Evolutionary conservation across 2,329 filamentous ascomycete species (phyloP).

Genomic region (Keithomyces neogunnii): DNA sequence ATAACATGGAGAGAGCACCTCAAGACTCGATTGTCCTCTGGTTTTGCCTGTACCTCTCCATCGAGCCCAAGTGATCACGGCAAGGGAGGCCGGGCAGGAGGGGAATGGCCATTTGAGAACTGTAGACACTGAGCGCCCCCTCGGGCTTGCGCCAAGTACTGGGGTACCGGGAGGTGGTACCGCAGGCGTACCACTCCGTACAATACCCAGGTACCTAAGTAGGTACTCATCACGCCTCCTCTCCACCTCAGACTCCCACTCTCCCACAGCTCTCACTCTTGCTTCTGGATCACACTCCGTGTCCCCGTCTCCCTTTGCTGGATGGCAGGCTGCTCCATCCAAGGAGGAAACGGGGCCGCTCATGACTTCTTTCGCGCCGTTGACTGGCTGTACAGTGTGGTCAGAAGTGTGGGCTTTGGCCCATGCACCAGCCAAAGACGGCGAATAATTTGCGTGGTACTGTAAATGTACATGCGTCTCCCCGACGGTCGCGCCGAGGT

Average conservation of each 20-base stretch:
- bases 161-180: neutral
- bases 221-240: neutral
- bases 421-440: constrained; percentile 1
- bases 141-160: too few relatives aligned
- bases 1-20: too few relatives aligned
- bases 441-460: constrained; percentile 21
- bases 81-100: too few relatives aligned
- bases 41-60: too few relatives aligned
- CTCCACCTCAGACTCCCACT: neutral
- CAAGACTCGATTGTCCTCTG: too few relatives aligned
- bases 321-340: neutral
- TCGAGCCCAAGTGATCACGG: too few relatives aligned
- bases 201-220: neutral
- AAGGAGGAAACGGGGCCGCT: neutral
- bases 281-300: neutral
- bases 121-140: too few relatives aligned
- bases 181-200: neutral
- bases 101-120: too few relatives aligned
- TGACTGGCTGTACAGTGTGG: constrained; percentile 4
- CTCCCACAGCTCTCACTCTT: neutral
- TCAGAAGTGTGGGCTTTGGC: neutral
- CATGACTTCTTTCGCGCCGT: neutral
- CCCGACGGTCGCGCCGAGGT: constrained; percentile 23
- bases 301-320: neutral
- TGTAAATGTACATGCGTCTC: constrained; percentile 28